phyloP scores from a whole-genome alignment of 2,329 filamentous ascomycete species.

The Fusarium verticillioides region DNA sequence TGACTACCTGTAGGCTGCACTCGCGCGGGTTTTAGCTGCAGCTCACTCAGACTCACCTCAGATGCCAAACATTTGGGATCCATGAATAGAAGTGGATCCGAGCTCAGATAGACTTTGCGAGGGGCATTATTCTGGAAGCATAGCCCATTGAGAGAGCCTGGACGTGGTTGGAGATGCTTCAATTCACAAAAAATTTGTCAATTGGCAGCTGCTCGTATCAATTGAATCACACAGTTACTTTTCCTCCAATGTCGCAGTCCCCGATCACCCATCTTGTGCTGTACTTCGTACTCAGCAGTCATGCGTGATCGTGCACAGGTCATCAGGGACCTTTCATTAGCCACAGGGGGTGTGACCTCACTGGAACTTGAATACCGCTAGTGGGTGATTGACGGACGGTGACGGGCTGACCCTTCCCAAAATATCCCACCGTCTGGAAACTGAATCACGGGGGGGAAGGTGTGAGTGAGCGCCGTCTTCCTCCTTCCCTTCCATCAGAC shows the following conservation, averaged over 20 bases:
- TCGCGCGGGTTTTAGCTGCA: constrained; percentile 32
- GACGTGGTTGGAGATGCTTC: not conserved
- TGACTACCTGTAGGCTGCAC: constrained; percentile 35
- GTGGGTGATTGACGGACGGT: not conserved
- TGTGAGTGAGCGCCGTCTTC: not conserved
- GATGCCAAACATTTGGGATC: constrained; percentile 12
- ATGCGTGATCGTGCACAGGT: constrained; percentile 34
- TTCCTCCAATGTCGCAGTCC: not conserved
- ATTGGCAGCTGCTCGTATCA: not conserved
- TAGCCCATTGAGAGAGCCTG: not conserved
- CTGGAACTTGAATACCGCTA: not conserved
- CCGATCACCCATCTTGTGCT: constrained; percentile 4
- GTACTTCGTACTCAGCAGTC: constrained; percentile 19
- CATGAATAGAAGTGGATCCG: constrained; percentile 3
- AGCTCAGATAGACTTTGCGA: constrained; percentile 12
- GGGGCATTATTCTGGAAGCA: not conserved
- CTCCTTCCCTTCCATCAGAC: constrained; percentile 11
- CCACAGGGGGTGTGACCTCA: constrained; percentile 33
- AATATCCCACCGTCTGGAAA: constrained; percentile 39
- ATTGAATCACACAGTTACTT: constrained; percentile 2
- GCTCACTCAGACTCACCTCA: constrained; percentile 16
- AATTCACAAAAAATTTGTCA: not conserved
- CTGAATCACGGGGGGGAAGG: constrained; percentile 22
- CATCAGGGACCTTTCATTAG: constrained; percentile 36
- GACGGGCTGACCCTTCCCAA: constrained; percentile 40